Conservation (phyloP, 805 yeast genomes). For the Diddensiella transvaalensis region DNA sequence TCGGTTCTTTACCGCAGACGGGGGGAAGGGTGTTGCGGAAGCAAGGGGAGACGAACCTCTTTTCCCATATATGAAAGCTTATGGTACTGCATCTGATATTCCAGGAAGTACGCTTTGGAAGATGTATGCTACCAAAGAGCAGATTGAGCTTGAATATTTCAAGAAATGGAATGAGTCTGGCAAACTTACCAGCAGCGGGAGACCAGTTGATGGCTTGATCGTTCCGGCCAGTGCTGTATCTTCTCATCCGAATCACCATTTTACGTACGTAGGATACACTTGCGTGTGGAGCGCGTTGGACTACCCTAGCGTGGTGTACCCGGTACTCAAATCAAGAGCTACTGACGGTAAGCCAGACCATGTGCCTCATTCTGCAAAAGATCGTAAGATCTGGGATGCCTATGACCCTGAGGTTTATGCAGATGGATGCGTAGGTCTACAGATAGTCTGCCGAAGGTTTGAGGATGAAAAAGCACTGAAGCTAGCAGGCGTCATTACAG, state of each 20-base stretch:
- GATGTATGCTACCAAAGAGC: slow-evolving; percentile 30
- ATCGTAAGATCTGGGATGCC: slow-evolving; percentile 36
- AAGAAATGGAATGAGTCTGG: slow-evolving; percentile 43
- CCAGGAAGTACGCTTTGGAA: slow-evolving; percentile 42
- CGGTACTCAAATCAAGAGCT: slow-evolving; percentile 24
- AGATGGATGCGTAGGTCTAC: slow-evolving; percentile 56
- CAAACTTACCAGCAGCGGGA: slow-evolving; percentile 35
- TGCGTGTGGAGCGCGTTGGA: slow-evolving; percentile 70
- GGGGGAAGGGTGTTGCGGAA: slow-evolving; percentile 1
- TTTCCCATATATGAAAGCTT: slow-evolving; percentile 39
- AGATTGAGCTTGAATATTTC: slow-evolving; percentile 37
- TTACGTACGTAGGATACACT: slow-evolving; percentile 73
- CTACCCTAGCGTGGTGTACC: slow-evolving; percentile 51
- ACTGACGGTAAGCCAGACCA: slow-evolving; percentile 31
- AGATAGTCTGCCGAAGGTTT: slow-evolving; percentile 52
- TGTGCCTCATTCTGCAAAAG: slow-evolving; percentile 19
- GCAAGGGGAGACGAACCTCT: slow-evolving; percentile 28
- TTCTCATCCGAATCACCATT: slow-evolving; percentile 11
- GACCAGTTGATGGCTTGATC: slow-evolving; percentile 46
- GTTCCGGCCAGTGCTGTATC: slow-evolving; percentile 42
- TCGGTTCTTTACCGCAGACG: slow-evolving; percentile 3
- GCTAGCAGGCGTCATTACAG: slow-evolving; percentile 25
- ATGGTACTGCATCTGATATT: slow-evolving; percentile 36
- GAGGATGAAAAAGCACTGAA: slow-evolving; percentile 56
- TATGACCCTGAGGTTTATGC: slow-evolving; percentile 47